Conservation (phyloP, 1,139 yeast genomes). For the Blastobotrys apis region DNA sequence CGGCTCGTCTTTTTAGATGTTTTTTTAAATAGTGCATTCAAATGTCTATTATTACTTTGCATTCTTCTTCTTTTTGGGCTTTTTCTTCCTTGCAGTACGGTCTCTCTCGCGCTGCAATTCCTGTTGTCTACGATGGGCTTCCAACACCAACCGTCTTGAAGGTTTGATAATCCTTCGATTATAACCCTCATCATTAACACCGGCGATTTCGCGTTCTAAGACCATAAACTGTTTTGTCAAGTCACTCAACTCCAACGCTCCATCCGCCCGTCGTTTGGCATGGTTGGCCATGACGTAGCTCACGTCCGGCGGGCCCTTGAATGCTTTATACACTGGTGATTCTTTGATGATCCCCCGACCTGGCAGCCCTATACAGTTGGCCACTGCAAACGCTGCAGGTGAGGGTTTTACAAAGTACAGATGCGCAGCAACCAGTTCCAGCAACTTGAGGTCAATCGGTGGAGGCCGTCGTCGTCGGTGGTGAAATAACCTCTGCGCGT, state of each 20-base stretch:
- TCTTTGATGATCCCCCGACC: background rate
- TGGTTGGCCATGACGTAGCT: background rate
- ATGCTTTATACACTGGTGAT: background rate
- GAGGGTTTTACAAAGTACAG: constrained; percentile 8
- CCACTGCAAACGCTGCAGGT: constrained; percentile 2
- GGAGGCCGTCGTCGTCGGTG: constrained; percentile 3
- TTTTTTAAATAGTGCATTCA: too few relatives aligned
- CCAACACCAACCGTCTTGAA: constrained; percentile 7
- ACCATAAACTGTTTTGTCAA: constrained; percentile 1
- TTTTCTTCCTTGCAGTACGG: too few relatives aligned
- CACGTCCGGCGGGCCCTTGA: background rate
- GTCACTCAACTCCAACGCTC: background rate
- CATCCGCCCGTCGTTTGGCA: background rate
- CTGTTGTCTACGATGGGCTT: constrained; percentile 7
- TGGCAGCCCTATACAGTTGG: constrained; percentile 6
- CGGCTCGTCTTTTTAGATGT: too few relatives aligned
- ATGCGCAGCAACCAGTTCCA: constrained; percentile 7
- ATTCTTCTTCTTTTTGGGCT: too few relatives aligned
- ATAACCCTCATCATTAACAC: constrained; percentile 10
- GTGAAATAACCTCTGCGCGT: constrained; percentile 3
- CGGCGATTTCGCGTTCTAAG: constrained; percentile 3
- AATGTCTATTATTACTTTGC: too few relatives aligned
- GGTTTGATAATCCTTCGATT: constrained; percentile 10
- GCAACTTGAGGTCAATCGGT: constrained; percentile 6
- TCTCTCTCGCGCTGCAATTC: constrained; percentile 5